Evolutionary conservation across 148 eudicot species (phyloP), one percentile per base, ranked within the genome.

Genomic region (Chenopodium suecicum): DNA sequence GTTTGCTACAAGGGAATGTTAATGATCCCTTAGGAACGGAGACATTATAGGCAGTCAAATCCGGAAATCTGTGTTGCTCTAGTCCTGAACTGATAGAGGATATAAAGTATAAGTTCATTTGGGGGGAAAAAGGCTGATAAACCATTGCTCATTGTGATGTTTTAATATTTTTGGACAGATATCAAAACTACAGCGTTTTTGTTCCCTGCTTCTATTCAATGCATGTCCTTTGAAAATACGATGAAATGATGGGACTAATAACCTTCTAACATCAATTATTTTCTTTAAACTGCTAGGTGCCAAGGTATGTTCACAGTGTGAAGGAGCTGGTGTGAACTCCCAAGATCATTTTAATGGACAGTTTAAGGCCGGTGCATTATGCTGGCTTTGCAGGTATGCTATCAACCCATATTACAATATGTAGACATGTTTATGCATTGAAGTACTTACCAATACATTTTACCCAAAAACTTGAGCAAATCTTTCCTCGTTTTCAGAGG

Each of bases 321-420:
- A 87, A 76, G 93, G 91, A 52, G 73, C 54, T 37, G 91, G 93
- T 47, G 89, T 87, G 67, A 90, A 90, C 85, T 76, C 88, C 20
- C 77, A 84, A 73, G 91, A 89, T 77, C 89, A 86, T 77, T 90
- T 87, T 70, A 83, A 86, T 41, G 93, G 91, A 58, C 86, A 82
- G 84, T 89, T 87, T 52, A 89, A 90, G 80, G 89, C 87, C 11
- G 90, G 94, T 17, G 91, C 62, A 37, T 22, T 86, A 64, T 89
- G 91, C 80, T 90, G 92, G 91, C 87, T 91, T 29, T 91, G 90
- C 90, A 83, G 92, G 91, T 91, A 84, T 41, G 9, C 56, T 13
- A 12, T 69, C 60, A 9, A 48, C 62, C 70, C 44, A 14, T 31
- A 12, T 73, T 17, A 19, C 46, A 48, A 48, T n/a, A 4, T 47